A percentile compares a stretch with the other conserved stretches of the same genome.
These are phyloP conservation scores for Fragaria iinumae DNA, from an alignment of 306 rosid species.

Conservation along the genomic window DNA sequence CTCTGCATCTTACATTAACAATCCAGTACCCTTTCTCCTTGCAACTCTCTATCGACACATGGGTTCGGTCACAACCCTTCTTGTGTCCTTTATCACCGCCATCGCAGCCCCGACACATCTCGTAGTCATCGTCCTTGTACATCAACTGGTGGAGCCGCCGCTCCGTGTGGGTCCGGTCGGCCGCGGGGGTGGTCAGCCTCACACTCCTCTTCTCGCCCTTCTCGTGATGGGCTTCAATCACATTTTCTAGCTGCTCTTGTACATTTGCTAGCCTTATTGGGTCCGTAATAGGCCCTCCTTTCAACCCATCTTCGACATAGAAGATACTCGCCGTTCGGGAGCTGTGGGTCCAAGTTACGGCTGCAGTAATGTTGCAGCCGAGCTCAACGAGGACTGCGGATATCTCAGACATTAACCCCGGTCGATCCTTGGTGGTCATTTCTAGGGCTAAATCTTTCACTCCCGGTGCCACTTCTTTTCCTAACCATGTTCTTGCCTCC, in stretches of 20 bases:
- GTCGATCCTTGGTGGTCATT: slow-evolving; percentile 61
- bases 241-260: slow-evolving; percentile 55
- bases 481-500: slow-evolving; percentile 17
- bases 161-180: slow-evolving; percentile 59
- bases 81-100: slow-evolving; percentile 42
- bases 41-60: slow-evolving; percentile 53
- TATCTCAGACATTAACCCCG: slow-evolving; percentile 79
- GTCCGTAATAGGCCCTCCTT: slow-evolving; percentile 56
- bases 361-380: slow-evolving; percentile 56
- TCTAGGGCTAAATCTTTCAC: slow-evolving; percentile 57
- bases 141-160: slow-evolving; percentile 86
- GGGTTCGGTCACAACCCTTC: slow-evolving; percentile 69
- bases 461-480: slow-evolving; percentile 29
- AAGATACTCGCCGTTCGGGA: slow-evolving; percentile 55
- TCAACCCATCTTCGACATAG: slow-evolving; percentile 54
- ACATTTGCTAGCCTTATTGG: slow-evolving; percentile 49
- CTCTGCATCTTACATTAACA: slow-evolving; percentile 59
- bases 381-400: slow-evolving; percentile 58
- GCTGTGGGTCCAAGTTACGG: slow-evolving; percentile 81
- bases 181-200: slow-evolving; percentile 40
- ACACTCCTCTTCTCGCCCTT: slow-evolving; percentile 50
- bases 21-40: slow-evolving; percentile 70
- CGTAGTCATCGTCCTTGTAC: slow-evolving; percentile 63
- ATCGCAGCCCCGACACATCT: slow-evolving; percentile 47
- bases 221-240: slow-evolving; percentile 58